Conservation (phyloP, 2,329 filamentous ascomycete species). For the Xylaria multiplex region DNA sequence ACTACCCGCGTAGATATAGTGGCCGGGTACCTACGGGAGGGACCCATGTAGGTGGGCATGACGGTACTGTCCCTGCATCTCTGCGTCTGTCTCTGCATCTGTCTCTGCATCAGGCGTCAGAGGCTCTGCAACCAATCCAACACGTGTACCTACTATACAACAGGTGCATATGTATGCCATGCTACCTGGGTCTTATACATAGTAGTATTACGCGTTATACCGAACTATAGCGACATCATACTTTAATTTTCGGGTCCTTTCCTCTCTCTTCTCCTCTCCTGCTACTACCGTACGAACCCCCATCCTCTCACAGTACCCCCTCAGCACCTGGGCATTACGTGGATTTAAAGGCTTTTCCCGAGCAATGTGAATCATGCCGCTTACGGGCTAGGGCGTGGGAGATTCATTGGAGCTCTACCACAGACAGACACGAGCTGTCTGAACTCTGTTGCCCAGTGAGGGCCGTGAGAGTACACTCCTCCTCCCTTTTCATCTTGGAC, state of each 20-base stretch:
- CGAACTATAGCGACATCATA: slow-evolving; percentile 4
- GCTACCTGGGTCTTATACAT: no score
- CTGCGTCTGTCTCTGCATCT: not conserved
- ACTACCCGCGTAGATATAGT: no score
- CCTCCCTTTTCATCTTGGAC: not conserved
- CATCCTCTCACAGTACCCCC: not conserved
- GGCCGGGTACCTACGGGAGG: not conserved
- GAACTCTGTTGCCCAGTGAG: not conserved
- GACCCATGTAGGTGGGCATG: slow-evolving; percentile 1
- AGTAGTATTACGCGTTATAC: slow-evolving; percentile 9
- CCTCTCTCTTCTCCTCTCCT: not conserved
- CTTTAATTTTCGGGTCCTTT: not conserved
- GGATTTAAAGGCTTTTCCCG: not conserved
- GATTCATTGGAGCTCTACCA: not conserved
- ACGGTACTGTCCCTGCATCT: slow-evolving; percentile 22
- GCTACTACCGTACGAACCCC: slow-evolving; percentile 2
- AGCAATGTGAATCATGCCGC: not conserved
- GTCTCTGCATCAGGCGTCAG: slow-evolving; percentile 3
- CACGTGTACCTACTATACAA: slow-evolving; percentile 8
- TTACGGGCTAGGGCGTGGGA: not conserved
- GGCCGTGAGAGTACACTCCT: not conserved
- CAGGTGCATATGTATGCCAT: not conserved
- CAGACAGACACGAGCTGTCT: not conserved
- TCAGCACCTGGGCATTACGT: not conserved
- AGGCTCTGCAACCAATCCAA: slow-evolving; percentile 33